These are phyloP conservation scores for Rhizopogon rudus DNA, from an alignment of 768 basidiomycete species.

Conservation along the genomic window DNA sequence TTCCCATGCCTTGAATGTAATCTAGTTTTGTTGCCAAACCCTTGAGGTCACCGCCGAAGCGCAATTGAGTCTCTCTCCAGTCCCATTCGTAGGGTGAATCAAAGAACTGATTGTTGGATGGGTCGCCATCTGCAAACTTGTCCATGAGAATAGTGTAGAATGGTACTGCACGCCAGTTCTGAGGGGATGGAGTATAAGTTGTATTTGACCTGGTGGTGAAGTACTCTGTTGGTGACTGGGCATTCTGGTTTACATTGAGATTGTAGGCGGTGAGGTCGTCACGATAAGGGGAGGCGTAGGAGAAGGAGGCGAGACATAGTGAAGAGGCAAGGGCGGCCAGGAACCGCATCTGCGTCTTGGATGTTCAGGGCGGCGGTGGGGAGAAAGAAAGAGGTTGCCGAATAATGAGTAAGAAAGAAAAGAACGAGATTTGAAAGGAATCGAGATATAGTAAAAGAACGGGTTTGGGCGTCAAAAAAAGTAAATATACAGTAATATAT, in stretches of 20 bases:
- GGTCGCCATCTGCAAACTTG: conserved; percentile 94
- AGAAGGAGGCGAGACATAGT: conserved; percentile 29
- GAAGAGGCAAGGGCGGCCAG: conserved; percentile 27
- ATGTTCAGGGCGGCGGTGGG: not conserved
- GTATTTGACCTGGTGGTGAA: conserved; percentile 51
- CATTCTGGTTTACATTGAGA: conserved; percentile 72
- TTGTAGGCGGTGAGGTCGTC: conserved; percentile 69
- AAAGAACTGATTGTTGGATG: conserved; percentile 89
- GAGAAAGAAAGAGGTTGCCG: not conserved
- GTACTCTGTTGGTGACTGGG: conserved; percentile 64
- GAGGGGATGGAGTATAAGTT: conserved; percentile 73
- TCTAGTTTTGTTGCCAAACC: conserved; percentile 74
- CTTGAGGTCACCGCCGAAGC: conserved; percentile 85
- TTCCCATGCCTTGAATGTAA: conserved; percentile 88
- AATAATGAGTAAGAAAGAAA: not conserved
- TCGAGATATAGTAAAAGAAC: conserved; percentile 15
- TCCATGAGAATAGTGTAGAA: conserved; percentile 82
- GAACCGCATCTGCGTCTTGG: conserved; percentile 38
- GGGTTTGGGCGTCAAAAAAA: not conserved
- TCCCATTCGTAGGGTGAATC: conserved; percentile 76
- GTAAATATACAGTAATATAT: no score
- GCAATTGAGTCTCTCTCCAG: conserved; percentile 83
- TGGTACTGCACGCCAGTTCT: conserved; percentile 82
- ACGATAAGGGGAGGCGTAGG: conserved; percentile 61
- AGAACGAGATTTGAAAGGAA: conserved; percentile 9